Percentiles rank a stretch among this genome's conserved stretches.
Evolutionary conservation across 2,329 filamentous ascomycete genomes (phyloP).

Genomic region (Cryphonectria naterciae): DNA sequence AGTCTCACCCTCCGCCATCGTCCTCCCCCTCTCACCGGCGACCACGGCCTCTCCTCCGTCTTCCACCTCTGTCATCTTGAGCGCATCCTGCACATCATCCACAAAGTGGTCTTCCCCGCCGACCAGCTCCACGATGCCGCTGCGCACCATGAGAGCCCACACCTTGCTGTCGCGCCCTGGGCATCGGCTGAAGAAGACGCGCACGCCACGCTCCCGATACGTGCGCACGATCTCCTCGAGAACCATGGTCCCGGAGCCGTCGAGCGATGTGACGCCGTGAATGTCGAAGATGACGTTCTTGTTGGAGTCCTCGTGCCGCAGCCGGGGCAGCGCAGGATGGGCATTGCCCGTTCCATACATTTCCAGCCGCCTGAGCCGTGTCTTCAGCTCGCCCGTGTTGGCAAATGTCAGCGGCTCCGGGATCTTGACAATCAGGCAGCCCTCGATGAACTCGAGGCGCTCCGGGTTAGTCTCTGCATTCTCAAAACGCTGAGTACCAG

Average conservation of each 20-base stretch:
- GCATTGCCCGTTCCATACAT: slow-evolving; percentile 84
- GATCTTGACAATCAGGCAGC: slow-evolving; percentile 95
- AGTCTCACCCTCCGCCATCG: slow-evolving; percentile 26
- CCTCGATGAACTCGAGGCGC: slow-evolving; percentile 84
- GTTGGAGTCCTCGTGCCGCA: slow-evolving; percentile 79
- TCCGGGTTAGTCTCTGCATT: slow-evolving; percentile 78
- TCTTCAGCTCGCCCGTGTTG: slow-evolving; percentile 91
- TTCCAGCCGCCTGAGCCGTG: slow-evolving; percentile 79
- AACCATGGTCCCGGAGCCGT: slow-evolving; percentile 91
- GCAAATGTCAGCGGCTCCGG: slow-evolving; percentile 96
- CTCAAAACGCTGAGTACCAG: slow-evolving; percentile 81
- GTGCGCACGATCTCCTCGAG: slow-evolving; percentile 83
- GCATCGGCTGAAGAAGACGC: slow-evolving; percentile 72
- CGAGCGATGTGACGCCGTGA: slow-evolving; percentile 93
- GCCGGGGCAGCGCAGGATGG: slow-evolving; percentile 83
- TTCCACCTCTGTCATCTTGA: slow-evolving; percentile 78
- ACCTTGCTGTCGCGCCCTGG: slow-evolving; percentile 58
- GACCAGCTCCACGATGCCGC: slow-evolving; percentile 82
- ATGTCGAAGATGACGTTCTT: slow-evolving; percentile 96
- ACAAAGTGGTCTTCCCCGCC: slow-evolving; percentile 82
- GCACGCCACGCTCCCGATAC: slow-evolving; percentile 77
- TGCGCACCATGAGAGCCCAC: slow-evolving; percentile 73
- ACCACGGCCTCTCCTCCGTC: slow-evolving; percentile 44
- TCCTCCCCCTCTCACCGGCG: slow-evolving; percentile 20
- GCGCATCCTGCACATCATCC: slow-evolving; percentile 79